Conservation (phyloP, 2,329 filamentous ascomycete genomes). For the Trichoderma koningii region DNA sequence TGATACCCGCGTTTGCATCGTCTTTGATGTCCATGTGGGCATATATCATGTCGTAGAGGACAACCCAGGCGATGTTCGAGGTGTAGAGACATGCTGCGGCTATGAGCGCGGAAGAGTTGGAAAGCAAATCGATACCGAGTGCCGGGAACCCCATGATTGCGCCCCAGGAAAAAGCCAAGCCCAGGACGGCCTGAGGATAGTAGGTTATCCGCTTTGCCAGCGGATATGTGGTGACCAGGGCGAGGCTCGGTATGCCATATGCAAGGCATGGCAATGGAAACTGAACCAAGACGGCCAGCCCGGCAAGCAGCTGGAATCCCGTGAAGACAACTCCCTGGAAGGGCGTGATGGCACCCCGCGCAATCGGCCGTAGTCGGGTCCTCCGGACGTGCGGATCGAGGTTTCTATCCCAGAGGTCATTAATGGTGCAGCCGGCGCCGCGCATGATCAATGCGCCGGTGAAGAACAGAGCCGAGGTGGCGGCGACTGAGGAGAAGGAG, state of each 20-base stretch:
- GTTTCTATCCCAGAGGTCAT: conserved; percentile 87
- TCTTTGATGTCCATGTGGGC: conserved; percentile 90
- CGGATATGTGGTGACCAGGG: conserved; percentile 75
- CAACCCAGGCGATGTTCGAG: conserved; percentile 82
- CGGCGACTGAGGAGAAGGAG: conserved; percentile 60
- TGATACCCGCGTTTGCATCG: conserved; percentile 83
- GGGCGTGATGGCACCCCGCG: conserved; percentile 73
- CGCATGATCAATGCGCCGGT: conserved; percentile 81
- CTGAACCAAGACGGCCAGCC: conserved; percentile 72
- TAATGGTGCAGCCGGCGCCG: conserved; percentile 84
- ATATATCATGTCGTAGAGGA: conserved; percentile 91
- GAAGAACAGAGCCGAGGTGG: conserved; percentile 70
- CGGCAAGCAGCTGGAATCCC: conserved; percentile 70
- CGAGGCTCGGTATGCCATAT: conserved; percentile 74
- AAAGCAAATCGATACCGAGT: conserved; percentile 73
- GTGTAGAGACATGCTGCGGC: conserved; percentile 71
- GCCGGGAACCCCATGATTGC: conserved; percentile 87
- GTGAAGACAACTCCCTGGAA: conserved; percentile 73
- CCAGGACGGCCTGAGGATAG: conserved; percentile 82
- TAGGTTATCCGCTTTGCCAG: conserved; percentile 84
- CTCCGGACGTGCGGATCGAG: conserved; percentile 78
- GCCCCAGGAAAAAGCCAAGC: conserved; percentile 86
- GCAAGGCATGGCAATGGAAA: conserved; percentile 73
- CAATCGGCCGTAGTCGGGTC: conserved; percentile 77
- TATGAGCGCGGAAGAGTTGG: conserved; percentile 61